phyloP scores from a whole-genome alignment of 164 flowering plant species.

The Buxus sempervirens region DNA sequence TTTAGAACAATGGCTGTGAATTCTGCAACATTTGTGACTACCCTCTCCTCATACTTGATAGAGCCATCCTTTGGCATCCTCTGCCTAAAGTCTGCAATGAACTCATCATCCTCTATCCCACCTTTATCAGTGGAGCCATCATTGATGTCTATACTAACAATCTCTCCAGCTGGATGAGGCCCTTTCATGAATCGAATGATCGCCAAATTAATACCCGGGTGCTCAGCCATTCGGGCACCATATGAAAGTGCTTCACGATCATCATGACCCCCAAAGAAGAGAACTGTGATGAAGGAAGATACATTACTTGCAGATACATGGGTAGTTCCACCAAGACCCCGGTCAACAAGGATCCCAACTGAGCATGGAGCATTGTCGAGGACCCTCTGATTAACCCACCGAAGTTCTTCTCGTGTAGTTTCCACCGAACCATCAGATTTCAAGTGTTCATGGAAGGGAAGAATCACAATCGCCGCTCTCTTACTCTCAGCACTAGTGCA shows the following conservation, averaged over 20 bases:
- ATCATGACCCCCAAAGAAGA: slow-evolving; percentile 33
- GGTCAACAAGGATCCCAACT: slow-evolving; percentile 34
- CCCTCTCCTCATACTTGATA: slow-evolving; percentile 28
- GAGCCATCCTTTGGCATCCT: slow-evolving; percentile 13
- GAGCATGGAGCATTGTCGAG: slow-evolving; percentile 32
- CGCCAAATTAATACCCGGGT: slow-evolving; percentile 20
- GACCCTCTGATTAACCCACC: slow-evolving; percentile 23
- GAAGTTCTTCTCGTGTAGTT: slow-evolving; percentile 12
- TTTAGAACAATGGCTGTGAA: slow-evolving; percentile 6
- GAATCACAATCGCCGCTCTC: slow-evolving; percentile 22
- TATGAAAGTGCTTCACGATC: slow-evolving; percentile 32
- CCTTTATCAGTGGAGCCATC: neutral
- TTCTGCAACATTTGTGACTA: slow-evolving; percentile 17
- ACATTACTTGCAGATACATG: slow-evolving; percentile 30
- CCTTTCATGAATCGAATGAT: slow-evolving; percentile 14
- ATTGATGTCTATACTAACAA: slow-evolving; percentile 9
- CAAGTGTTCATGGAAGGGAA: slow-evolving; percentile 37
- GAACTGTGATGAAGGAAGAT: slow-evolving; percentile 16
- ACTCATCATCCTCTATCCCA: slow-evolving; percentile 11
- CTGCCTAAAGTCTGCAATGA: slow-evolving; percentile 16
- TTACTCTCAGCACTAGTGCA: slow-evolving; percentile 26
- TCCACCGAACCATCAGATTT: slow-evolving; percentile 28
- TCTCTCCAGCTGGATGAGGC: slow-evolving; percentile 5
- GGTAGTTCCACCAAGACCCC: slow-evolving; percentile 30
- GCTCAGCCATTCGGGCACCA: slow-evolving; percentile 29